Base-by-base conservation (phyloP, 2,329 filamentous ascomycete species). In the Proliferodiscus dingleyae region DNA sequence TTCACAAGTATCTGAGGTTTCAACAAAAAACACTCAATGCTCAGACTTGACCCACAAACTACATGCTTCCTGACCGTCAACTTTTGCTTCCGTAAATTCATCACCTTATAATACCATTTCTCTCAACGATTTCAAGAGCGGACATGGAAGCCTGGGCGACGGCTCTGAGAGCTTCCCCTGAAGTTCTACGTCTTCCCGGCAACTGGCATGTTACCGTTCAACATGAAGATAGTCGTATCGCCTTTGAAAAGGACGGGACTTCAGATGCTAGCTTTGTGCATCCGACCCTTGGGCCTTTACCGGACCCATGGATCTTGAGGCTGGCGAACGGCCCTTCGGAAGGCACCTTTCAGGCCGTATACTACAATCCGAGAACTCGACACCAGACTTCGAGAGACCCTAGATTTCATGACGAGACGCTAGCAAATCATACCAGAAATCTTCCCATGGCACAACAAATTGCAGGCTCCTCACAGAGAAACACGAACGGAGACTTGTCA, bases 201-300 rank as follows among this genome's bases (percentile, higher is more conserved):
- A 41, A 29, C 4, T 56, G 52, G 47, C 13, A 42, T 8, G 28
- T 46, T 19, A 41, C n/a, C 8, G 34, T 43, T 11, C 37, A 39
- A 9, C 18, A 23, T 18, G 38, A 52, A 10, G 32, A 39, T 5
- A 13, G 39, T 9, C 44, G 50, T 3, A 23, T 47, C 19, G 41
- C 24, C 29, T 53, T 45, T 46, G 21, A 28, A 37, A 51, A 47
- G 29, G 37, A 29, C 2, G 18, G 26, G 7, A 32, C 16, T 18
- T 26, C 22, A 19, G 21, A 29, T n/a, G 37, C 36, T 13, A 46
- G 38, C 23, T 49, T 26, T 29, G 23, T 41, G 23, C 49, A 56
- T 18, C 52, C 52, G 10, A 47, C 41, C n/a, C 37, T 43, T n/a
- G 50, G 52, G n/a, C n/a, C 10, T 26, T 45, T 56, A 9, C 54